These are phyloP conservation scores for Sordaria brevicollis DNA, from an alignment of 495 filamentous ascomycete species.

Conservation along the genomic window DNA sequence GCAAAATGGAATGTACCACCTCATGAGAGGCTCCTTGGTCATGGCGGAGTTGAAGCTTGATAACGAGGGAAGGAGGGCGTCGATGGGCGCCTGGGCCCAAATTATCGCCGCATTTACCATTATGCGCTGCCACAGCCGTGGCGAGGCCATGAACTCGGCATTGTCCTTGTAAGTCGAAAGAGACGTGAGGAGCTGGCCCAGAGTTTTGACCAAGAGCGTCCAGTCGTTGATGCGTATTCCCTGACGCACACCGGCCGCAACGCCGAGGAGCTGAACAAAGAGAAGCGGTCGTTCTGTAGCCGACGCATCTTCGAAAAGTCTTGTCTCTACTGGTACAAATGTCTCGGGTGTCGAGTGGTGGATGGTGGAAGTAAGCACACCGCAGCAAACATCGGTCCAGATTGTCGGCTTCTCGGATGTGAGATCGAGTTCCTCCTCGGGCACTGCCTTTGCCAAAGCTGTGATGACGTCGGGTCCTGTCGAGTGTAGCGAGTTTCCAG, in stretches of 20 bases:
- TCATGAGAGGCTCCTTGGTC: slow-evolving; percentile 48
- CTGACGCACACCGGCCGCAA: slow-evolving; percentile 62
- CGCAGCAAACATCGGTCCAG: slow-evolving; percentile 56
- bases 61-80: slow-evolving; percentile 60
- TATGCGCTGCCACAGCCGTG: slow-evolving; percentile 41
- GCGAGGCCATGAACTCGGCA: slow-evolving; percentile 29
- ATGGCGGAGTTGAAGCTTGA: slow-evolving; percentile 52
- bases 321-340: slow-evolving; percentile 48
- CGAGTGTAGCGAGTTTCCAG: slow-evolving; percentile 71
- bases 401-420: slow-evolving; percentile 24
- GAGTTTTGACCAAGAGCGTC: slow-evolving; percentile 48
- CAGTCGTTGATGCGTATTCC: slow-evolving; percentile 66
- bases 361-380: slow-evolving; percentile 65
- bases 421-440: slow-evolving; percentile 36
- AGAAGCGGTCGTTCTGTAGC: slow-evolving; percentile 33
- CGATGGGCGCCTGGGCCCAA: slow-evolving; percentile 68
- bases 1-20: slow-evolving; percentile 75
- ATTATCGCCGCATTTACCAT: slow-evolving; percentile 57
- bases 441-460: slow-evolving; percentile 45
- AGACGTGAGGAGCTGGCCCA: slow-evolving; percentile 44
- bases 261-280: slow-evolving; percentile 54
- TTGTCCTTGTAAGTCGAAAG: slow-evolving; percentile 23
- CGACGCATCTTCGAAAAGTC: slow-evolving; percentile 39
- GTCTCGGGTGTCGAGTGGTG: slow-evolving; percentile 70
- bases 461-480: slow-evolving; percentile 60